Evolutionary conservation across 2,329 filamentous ascomycete species (phyloP), one percentile per base, ranked within the genome.

Genomic region (Cercospora berteroae): DNA sequence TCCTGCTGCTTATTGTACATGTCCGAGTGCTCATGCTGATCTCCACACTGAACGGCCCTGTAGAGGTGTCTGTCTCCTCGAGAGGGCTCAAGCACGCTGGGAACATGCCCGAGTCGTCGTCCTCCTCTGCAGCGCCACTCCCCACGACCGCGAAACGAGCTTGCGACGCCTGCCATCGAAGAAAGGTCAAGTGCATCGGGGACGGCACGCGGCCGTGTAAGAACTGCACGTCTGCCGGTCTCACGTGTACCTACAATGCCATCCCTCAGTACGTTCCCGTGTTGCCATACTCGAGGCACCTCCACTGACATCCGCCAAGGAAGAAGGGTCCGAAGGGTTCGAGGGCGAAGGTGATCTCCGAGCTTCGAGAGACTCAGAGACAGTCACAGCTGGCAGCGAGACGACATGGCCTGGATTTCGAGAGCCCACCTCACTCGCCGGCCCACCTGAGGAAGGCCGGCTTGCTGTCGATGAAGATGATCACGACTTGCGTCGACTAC

Each of bases 241-340:
- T 89, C 68, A 83, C 80, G n/a, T 89, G 87, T 79, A 89, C 87
- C 70, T 86, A 87, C 76, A 87, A 89, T 73, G 86, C 88, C 73
- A 84, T 89, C 52, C 87, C 87, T 13, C 85, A 87, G 76, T 64
- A 64, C 18, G 61, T 39, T 20, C 13, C 9, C n/a, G 33, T n/a
- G 29, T 29, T 9, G 27, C 36, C 29, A 12, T 13, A 27, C 20
- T 33, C 29, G n/a, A n/a, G 23, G 25, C 13, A 23, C 44, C 3
- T 23, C 48, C 9, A 18, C 61, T 64, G 50, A 64, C 61, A 44
- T 42, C 12, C 31, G 18, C 1, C 27, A 36, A 64, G 61, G 50
- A 88, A 88, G 77, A 85, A 88, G 71, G 87, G 87, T 2, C 87
- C 87, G 12, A 89, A 89, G 73, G 85, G 85, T 29, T 87, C 85